Percentiles rank a stretch among this genome's conserved stretches.
These are phyloP conservation scores for Arabidopsis lyrata DNA, from an alignment of 441 rosid genomes.

Conservation along the genomic window DNA sequence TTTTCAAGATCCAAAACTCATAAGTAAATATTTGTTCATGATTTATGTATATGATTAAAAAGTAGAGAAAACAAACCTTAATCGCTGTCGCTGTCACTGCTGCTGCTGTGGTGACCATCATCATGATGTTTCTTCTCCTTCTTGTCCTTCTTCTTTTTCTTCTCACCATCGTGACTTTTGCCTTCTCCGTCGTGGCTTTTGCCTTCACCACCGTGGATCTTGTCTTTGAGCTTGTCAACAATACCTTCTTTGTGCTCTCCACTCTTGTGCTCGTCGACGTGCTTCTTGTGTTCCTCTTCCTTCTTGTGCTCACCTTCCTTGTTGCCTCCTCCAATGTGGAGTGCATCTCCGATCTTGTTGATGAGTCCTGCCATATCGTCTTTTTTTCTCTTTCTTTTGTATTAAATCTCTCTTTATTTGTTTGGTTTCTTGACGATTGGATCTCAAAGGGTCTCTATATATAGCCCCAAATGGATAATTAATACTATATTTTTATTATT, in stretches of 20 bases:
- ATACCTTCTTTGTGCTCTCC: conserved; percentile 69
- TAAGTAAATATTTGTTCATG: neutral
- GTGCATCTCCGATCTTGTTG: conserved; percentile 74
- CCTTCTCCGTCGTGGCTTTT: conserved; percentile 37
- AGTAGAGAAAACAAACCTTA: conserved; percentile 31
- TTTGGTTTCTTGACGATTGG: neutral
- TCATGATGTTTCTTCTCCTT: conserved; percentile 57
- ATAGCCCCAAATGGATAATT: conserved; percentile 38
- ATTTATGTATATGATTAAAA: neutral
- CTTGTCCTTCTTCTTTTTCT: conserved; percentile 62
- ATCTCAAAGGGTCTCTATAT: conserved; percentile 31
- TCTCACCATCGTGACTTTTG: conserved; percentile 44
- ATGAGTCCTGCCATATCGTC: conserved; percentile 73
- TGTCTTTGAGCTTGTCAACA: conserved; percentile 70
- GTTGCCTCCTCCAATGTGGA: conserved; percentile 74
- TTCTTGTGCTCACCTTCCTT: conserved; percentile 56
- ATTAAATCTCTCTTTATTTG: neutral
- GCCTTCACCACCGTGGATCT: conserved; percentile 65
- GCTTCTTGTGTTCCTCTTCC: conserved; percentile 46
- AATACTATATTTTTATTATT: conserved; percentile 1
- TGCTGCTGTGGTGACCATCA: conserved; percentile 59
- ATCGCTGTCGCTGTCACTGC: conserved; percentile 78
- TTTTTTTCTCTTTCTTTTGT: neutral
- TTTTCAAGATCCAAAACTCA: neutral
- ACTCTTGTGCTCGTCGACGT: conserved; percentile 43